Evolutionary conservation across 2,329 filamentous ascomycete genomes (phyloP).

Genomic region (Penicillium sp.): DNA sequence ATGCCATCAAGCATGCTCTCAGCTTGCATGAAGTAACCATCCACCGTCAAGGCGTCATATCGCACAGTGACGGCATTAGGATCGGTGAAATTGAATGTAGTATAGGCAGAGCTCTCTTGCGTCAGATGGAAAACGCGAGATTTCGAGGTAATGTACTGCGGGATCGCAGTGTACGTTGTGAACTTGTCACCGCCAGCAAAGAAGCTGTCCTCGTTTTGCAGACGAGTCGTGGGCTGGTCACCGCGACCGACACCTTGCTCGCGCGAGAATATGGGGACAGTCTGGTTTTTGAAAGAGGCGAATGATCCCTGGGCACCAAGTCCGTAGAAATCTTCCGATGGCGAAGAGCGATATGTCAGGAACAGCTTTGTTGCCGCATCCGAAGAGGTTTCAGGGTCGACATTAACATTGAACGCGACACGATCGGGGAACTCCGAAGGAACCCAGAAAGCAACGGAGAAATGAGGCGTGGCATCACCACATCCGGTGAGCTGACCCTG

Average conservation of each 20-base stretch:
- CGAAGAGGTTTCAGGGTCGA: conserved; percentile 5
- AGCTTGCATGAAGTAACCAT: conserved; percentile 22
- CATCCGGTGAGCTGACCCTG: conserved; percentile 17
- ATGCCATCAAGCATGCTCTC: conserved; percentile 29
- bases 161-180: conserved; percentile 34
- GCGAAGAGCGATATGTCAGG: conserved; percentile 17
- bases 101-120: conserved; percentile 30
- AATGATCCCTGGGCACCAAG: conserved; percentile 24
- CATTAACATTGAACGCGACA: conserved; percentile 15
- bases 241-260: conserved; percentile 25
- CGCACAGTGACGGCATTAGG: conserved; percentile 17
- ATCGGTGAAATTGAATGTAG: conserved; percentile 30
- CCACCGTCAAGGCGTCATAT: conserved; percentile 14
- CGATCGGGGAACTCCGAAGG: conserved; percentile 18
- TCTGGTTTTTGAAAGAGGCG: conserved; percentile 24
- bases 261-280: conserved; percentile 23
- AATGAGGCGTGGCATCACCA: conserved; percentile 9
- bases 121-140: conserved; percentile 28
- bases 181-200: conserved; percentile 29
- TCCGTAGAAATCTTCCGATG: conserved; percentile 24
- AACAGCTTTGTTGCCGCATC: conserved; percentile 14
- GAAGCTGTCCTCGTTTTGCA: conserved; percentile 18
- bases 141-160: conserved; percentile 31
- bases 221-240: conserved; percentile 20
- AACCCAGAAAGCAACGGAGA: conserved; percentile 15